A percentile compares a stretch with the other conserved stretches of the same genome.
These are phyloP conservation scores for Arachnomyces sp. DNA, from an alignment of 2,329 filamentous ascomycete genomes.

Conservation along the genomic window DNA sequence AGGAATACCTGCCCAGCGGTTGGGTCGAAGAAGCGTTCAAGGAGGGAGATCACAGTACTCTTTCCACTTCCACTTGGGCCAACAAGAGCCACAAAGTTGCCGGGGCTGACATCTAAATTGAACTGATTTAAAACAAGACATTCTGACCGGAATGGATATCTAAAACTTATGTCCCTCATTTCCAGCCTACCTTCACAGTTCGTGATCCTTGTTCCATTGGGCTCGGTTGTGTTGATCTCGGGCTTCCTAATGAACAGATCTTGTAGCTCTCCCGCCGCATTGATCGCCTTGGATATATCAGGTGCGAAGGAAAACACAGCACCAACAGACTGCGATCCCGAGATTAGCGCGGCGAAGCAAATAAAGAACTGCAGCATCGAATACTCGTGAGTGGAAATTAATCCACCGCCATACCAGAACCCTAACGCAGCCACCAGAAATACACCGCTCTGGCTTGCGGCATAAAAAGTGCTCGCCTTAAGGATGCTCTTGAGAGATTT, in stretches of 20 bases:
- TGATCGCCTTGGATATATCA: slow-evolving; percentile 19
- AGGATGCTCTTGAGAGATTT: no score
- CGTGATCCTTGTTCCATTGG: slow-evolving; percentile 29
- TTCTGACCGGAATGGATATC: slow-evolving; percentile 88
- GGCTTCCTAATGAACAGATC: slow-evolving; percentile 34
- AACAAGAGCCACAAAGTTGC: slow-evolving; percentile 81
- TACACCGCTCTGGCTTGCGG: no score
- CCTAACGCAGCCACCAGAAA: slow-evolving; percentile 11
- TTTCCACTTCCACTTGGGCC: slow-evolving; percentile 67
- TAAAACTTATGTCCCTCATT: slow-evolving; percentile 75
- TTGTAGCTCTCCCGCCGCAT: slow-evolving; percentile 34
- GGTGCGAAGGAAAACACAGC: slow-evolving; percentile 25
- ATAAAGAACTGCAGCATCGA: slow-evolving; percentile 33
- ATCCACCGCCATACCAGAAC: slow-evolving; percentile 18
- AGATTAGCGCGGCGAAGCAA: slow-evolving; percentile 38
- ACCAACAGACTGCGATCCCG: slow-evolving; percentile 22
- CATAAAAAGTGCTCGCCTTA: no score
- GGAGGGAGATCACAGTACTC: slow-evolving; percentile 61
- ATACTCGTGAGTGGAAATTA: slow-evolving; percentile 46
- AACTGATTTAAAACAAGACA: slow-evolving; percentile 83
- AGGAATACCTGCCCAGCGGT: slow-evolving; percentile 26
- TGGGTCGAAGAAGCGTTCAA: slow-evolving; percentile 64
- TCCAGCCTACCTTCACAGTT: slow-evolving; percentile 62
- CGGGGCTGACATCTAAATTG: slow-evolving; percentile 69
- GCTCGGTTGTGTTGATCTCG: slow-evolving; percentile 39